Percentiles rank a stretch among this genome's conserved stretches.
These are phyloP conservation scores for Xylaria curta DNA, from an alignment of 495 filamentous ascomycete species.

Conservation along the genomic window DNA sequence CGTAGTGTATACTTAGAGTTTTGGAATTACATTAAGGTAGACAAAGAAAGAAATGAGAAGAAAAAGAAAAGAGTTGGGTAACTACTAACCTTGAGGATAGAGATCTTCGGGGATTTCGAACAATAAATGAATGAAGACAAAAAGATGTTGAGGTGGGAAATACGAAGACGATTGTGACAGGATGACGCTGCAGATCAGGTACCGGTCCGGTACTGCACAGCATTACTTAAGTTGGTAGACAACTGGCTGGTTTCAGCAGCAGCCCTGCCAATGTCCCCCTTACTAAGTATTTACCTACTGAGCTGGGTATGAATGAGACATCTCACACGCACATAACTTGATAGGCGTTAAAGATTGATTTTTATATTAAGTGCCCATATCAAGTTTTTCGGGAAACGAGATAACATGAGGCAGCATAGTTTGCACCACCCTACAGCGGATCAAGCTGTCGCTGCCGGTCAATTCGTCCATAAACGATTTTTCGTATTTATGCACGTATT, in stretches of 20 bases:
- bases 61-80: slow-evolving; percentile 2
- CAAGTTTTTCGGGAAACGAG: not conserved
- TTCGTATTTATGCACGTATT: not conserved
- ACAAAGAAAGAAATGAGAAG: slow-evolving; percentile 24
- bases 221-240: not conserved
- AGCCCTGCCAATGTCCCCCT: not conserved
- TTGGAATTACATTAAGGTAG: not conserved
- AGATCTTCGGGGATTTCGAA: not conserved
- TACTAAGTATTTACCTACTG: not conserved
- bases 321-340: too few species aligned
- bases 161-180: not conserved
- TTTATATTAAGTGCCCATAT: not conserved
- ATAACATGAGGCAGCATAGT: not conserved
- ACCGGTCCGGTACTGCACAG: not conserved
- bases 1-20: not conserved
- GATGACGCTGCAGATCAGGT: slow-evolving; percentile 4
- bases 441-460: not conserved
- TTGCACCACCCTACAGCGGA: not conserved
- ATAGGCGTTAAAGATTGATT: not conserved
- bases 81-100: not conserved
- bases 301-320: not conserved
- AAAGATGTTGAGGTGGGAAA: not conserved
- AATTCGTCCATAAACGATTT: slow-evolving; percentile 4
- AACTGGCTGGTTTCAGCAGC: not conserved
- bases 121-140: not conserved